Percentiles rank a stretch among this genome's conserved stretches.
Conservation (phyloP, 768 basidiomycete species). For the Psilocybe cubensis region DNA sequence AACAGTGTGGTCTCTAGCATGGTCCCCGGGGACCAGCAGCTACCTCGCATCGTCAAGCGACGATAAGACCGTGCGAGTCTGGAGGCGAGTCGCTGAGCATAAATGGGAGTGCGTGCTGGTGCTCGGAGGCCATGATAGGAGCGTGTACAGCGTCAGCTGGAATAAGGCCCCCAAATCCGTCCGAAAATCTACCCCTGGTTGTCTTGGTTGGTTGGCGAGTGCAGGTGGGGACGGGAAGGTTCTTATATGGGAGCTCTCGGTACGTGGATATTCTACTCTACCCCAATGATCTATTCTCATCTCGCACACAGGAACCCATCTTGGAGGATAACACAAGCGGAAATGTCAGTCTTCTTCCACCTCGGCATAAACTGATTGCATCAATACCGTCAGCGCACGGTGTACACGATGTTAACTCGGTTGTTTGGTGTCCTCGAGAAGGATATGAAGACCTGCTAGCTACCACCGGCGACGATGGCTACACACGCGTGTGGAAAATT, state of each 20-base stretch:
- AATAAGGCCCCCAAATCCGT: conserved; percentile 25
- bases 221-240: conserved; percentile 86
- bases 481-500: conserved; percentile 75
- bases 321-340: conserved; percentile 4
- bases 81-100: conserved; percentile 68
- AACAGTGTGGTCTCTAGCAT: conserved; percentile 93
- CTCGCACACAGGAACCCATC: conserved; percentile 27
- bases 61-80: conserved; percentile 81
- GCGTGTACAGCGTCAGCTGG: conserved; percentile 86
- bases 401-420: conserved; percentile 82
- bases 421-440: conserved; percentile 79
- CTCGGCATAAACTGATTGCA: conserved; percentile 54
- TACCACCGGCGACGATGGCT: conserved; percentile 87
- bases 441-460: conserved; percentile 72
- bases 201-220: conserved; percentile 83
- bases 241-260: conserved; percentile 78
- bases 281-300: conserved; percentile 3
- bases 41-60: conserved; percentile 91
- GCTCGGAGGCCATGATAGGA: conserved; percentile 69
- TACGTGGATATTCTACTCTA: conserved; percentile 30
- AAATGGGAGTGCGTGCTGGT: conserved; percentile 66
- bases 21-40: conserved; percentile 66
- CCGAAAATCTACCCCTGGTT: conserved; percentile 26
- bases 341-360: conserved; percentile 12
- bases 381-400: conserved; percentile 71